These are phyloP conservation scores for Tylopilus plumbeoviolaceoides DNA, from an alignment of 768 basidiomycete species.

Conservation along the genomic window DNA sequence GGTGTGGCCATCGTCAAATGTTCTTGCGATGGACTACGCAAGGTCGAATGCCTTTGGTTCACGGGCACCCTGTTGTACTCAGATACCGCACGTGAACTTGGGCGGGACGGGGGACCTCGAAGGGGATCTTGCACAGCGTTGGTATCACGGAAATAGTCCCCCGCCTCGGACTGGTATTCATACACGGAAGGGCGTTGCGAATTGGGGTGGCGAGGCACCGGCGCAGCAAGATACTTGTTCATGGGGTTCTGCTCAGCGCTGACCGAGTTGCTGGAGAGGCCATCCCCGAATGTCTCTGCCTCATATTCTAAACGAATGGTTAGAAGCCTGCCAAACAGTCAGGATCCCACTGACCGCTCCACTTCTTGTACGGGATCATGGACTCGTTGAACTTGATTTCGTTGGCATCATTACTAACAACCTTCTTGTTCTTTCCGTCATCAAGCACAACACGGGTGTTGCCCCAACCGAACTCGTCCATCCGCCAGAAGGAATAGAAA, in stretches of 20 bases:
- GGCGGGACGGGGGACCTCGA: slow-evolving; percentile 24
- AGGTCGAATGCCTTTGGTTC: slow-evolving; percentile 25
- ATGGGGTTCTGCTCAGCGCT: slow-evolving; percentile 28
- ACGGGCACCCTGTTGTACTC: slow-evolving; percentile 28
- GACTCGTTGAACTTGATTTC: slow-evolving; percentile 74
- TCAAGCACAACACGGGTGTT: slow-evolving; percentile 63
- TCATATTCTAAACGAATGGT: slow-evolving; percentile 50
- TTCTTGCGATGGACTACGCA: slow-evolving; percentile 36
- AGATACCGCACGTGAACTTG: slow-evolving; percentile 31
- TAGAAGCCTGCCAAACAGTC: slow-evolving; percentile 3
- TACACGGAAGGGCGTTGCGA: slow-evolving; percentile 46
- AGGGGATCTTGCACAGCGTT: slow-evolving; percentile 36
- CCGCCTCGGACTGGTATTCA: slow-evolving; percentile 39
- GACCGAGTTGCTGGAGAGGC: slow-evolving; percentile 45
- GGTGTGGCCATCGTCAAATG: slow-evolving; percentile 33
- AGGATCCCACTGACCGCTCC: slow-evolving; percentile 48
- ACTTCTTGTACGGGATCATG: slow-evolving; percentile 73
- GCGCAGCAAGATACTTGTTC: slow-evolving; percentile 27
- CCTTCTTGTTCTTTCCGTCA: slow-evolving; percentile 63
- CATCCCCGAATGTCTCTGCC: slow-evolving; percentile 53
- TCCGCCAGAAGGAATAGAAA: slow-evolving; percentile 70
- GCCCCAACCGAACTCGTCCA: slow-evolving; percentile 73
- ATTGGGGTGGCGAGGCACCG: slow-evolving; percentile 32
- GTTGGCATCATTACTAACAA: slow-evolving; percentile 42
- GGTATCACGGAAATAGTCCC: slow-evolving; percentile 61